Percentiles rank a stretch among this genome's conserved stretches.
These are phyloP conservation scores for Rhynchospora pubera DNA, from an alignment of 176 grass and related monocot genomes.

Conservation along the genomic window DNA sequence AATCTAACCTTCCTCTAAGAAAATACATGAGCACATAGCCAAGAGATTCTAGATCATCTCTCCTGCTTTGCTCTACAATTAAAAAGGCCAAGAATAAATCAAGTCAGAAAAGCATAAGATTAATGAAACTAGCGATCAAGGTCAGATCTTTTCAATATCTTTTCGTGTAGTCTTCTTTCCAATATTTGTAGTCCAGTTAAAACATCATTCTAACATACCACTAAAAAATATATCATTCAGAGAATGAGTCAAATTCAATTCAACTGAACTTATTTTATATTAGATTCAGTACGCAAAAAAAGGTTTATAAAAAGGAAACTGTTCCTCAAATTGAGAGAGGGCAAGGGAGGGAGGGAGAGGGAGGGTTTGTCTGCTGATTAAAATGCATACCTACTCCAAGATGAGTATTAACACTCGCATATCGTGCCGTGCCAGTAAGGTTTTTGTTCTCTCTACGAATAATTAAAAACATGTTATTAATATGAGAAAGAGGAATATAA, in stretches of 20 bases:
- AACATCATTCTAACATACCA: background rate
- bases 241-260: background rate
- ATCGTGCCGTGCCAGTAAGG: constrained; percentile 78
- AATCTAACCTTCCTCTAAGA: constrained; percentile 79
- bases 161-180: background rate
- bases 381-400: constrained; percentile 77
- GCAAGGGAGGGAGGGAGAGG: background rate
- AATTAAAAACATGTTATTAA: background rate
- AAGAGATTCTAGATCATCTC: constrained; percentile 98
- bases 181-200: background rate
- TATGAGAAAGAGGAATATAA: background rate
- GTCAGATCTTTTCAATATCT: background rate
- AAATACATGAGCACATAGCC: constrained; percentile 94
- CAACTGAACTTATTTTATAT: background rate
- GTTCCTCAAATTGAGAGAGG: background rate
- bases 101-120: background rate
- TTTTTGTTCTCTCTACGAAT: constrained; percentile 84
- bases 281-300: background rate
- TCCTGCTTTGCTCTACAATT: constrained; percentile 88
- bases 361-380: background rate
- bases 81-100: constrained; percentile 22
- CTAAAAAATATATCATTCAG: background rate
- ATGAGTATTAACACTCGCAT: constrained; percentile 99
- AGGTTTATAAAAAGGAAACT: background rate
- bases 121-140: background rate